These are phyloP conservation scores for Rosellinia necatrix DNA, from an alignment of 2,329 filamentous ascomycete genomes.

Conservation along the genomic window DNA sequence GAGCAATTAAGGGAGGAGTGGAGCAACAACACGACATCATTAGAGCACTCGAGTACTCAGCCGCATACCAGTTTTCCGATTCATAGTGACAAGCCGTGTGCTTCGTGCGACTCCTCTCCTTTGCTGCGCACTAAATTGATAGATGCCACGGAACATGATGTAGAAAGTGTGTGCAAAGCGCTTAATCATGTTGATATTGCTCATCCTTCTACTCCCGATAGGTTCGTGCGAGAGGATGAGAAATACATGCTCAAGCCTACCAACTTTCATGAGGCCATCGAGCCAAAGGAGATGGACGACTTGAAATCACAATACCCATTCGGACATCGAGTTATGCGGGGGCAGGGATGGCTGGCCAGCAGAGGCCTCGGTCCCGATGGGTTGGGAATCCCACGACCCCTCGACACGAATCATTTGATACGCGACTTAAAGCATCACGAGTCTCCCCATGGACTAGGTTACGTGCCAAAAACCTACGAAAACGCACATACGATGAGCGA, in stretches of 20 bases:
- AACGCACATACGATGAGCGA: neutral
- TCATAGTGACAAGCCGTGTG: neutral
- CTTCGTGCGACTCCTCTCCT: neutral
- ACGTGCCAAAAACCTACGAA: neutral
- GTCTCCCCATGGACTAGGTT: neutral
- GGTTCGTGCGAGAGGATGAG: constrained; percentile 9
- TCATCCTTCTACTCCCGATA: constrained; percentile 7
- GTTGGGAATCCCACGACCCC: constrained; percentile 15
- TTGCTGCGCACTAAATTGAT: too few relatives aligned
- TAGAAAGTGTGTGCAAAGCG: neutral
- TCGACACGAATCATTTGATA: neutral
- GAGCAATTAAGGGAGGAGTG: constrained; percentile 13
- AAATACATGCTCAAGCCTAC: neutral
- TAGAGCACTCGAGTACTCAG: neutral
- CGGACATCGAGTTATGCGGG: constrained; percentile 8
- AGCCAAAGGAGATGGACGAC: neutral
- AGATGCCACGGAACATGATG: neutral
- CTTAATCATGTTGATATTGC: neutral
- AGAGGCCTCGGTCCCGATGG: constrained; percentile 20
- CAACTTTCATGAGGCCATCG: neutral
- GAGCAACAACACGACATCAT: neutral
- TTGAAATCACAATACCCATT: constrained; percentile 18
- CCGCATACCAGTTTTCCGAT: neutral
- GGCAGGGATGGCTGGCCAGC: constrained; percentile 10
- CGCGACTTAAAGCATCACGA: neutral